These are phyloP conservation scores for Paragyromitra xinjiangensis DNA, from an alignment of 495 filamentous ascomycete genomes.

Conservation along the genomic window DNA sequence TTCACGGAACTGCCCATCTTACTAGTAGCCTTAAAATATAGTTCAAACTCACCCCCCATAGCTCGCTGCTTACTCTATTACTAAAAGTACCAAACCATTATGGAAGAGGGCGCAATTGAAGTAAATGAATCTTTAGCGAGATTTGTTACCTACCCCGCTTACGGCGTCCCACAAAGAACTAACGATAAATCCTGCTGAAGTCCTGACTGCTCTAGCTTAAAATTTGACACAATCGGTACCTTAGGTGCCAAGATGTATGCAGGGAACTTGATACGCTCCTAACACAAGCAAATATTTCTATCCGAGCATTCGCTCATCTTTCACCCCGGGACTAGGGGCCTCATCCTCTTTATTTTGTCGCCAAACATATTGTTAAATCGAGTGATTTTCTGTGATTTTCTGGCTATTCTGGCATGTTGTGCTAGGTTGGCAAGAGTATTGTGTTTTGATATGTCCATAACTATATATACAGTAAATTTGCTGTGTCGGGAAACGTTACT, in stretches of 20 bases:
- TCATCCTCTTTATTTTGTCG: neutral
- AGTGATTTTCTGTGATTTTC: neutral
- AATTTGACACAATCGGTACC: conserved; percentile 30
- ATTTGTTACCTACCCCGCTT: too few relatives aligned
- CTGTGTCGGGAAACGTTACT: neutral
- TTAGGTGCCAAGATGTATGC: neutral
- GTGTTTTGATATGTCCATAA: neutral
- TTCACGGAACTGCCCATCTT: neutral
- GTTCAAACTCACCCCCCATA: neutral
- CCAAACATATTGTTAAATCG: neutral
- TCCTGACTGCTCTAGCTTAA: conserved; percentile 8
- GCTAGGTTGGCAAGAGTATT: neutral
- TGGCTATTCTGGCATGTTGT: neutral
- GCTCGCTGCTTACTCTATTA: neutral
- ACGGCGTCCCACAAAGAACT: neutral
- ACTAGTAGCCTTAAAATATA: neutral
- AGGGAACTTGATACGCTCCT: neutral
- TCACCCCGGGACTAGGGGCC: neutral
- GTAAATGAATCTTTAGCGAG: neutral
- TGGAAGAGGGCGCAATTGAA: neutral
- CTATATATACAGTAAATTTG: neutral
- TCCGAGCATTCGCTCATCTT: neutral
- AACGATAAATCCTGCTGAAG: neutral
- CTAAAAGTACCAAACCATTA: neutral
- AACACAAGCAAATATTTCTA: neutral